A percentile compares a stretch with the other conserved stretches of the same genome.
These are phyloP conservation scores for Nelumbo lutea DNA, from an alignment of 164 flowering plant species.

Conservation along the genomic window DNA sequence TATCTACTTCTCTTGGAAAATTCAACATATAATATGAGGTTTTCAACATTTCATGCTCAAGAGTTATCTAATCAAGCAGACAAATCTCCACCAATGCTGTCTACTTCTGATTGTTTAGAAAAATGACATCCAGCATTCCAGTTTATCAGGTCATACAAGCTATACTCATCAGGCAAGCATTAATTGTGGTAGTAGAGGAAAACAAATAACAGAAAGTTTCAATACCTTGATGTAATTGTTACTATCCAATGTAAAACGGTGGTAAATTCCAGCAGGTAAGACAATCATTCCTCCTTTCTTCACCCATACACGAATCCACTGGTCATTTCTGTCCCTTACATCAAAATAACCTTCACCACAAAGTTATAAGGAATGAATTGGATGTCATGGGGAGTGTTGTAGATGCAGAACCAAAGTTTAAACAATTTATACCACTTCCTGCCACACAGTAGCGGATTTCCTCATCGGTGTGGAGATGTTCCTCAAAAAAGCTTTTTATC, in stretches of 20 bases:
- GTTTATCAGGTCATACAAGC: not conserved
- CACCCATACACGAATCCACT: conserved; percentile 88
- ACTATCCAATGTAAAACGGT: conserved; percentile 90
- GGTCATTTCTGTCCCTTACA: conserved; percentile 72
- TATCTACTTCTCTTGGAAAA: no score
- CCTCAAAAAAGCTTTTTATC: conserved; percentile 88
- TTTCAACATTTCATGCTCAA: no score
- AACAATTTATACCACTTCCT: conserved; percentile 73
- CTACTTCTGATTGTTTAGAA: no score
- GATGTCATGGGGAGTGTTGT: not conserved
- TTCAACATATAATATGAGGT: no score
- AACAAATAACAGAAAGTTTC: not conserved
- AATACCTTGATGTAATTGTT: conserved; percentile 92
- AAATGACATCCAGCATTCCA: not conserved
- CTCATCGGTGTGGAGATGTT: conserved; percentile 97
- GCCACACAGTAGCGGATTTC: conserved; percentile 95
- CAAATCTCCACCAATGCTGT: no score
- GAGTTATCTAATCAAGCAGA: no score
- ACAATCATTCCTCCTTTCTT: conserved; percentile 96
- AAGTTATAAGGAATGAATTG: not conserved
- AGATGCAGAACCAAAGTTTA: not conserved
- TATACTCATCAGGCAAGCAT: not conserved
- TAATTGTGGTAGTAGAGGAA: not conserved
- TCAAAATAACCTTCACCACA: conserved; percentile 81
- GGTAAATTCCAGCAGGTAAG: conserved; percentile 94